Conservation (phyloP, 305 asterid genomes). For the Fraxinus ornus region DNA sequence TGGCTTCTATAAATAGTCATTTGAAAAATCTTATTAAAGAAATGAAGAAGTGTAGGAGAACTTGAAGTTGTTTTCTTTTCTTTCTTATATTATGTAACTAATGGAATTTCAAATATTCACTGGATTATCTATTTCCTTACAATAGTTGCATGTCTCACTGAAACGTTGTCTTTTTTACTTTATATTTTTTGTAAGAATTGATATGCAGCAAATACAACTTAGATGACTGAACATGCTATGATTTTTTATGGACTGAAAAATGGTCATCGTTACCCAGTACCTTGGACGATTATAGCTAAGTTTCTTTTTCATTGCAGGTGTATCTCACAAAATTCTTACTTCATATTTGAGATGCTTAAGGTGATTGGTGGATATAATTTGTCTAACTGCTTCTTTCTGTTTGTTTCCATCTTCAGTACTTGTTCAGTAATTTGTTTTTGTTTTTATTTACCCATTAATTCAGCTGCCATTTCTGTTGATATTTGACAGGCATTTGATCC, state of each 20-base stretch:
- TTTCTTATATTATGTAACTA: background rate
- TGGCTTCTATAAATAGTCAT: background rate
- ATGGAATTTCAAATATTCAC: background rate
- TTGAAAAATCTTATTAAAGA: background rate
- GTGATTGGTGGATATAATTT: conserved; percentile 39
- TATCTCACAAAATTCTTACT: conserved; percentile 75
- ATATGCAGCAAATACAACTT: conserved; percentile 3
- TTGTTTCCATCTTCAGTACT: conserved; percentile 12
- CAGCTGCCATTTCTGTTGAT: conserved; percentile 15
- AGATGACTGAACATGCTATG: background rate
- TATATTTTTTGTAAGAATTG: background rate
- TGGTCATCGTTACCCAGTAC: background rate
- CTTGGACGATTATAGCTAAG: conserved; percentile 25
- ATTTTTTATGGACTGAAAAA: background rate
- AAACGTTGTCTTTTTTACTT: background rate
- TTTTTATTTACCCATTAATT: background rate
- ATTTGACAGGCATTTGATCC: conserved; percentile 87
- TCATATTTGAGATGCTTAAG: conserved; percentile 97
- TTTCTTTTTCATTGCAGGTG: conserved; percentile 62
- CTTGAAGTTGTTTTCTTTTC: background rate
- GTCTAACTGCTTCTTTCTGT: conserved; percentile 7
- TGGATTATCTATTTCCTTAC: background rate
- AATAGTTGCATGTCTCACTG: background rate
- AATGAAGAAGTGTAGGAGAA: background rate
- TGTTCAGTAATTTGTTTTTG: background rate